These are phyloP conservation scores for Neoboletus magnificus DNA, from an alignment of 768 basidiomycete genomes.

Conservation along the genomic window DNA sequence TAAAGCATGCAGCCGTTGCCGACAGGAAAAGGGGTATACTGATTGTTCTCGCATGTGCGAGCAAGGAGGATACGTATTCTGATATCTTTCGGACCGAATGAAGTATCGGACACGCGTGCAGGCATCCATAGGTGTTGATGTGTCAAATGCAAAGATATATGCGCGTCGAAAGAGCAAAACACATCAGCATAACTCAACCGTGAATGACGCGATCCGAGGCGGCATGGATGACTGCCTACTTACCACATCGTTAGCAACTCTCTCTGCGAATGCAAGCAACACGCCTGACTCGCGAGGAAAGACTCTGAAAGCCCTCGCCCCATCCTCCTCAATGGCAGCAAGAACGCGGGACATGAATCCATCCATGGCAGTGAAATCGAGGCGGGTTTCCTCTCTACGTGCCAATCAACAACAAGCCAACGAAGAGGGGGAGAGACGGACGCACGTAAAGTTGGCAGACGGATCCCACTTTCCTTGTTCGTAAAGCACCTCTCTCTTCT, in stretches of 20 bases:
- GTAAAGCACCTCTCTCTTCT: slow-evolving; percentile 93
- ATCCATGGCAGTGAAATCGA: slow-evolving; percentile 95
- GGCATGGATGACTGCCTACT: slow-evolving; percentile 23
- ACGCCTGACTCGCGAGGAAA: slow-evolving; percentile 83
- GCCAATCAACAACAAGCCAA: background rate
- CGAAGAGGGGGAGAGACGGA: slow-evolving; percentile 1
- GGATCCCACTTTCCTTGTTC: slow-evolving; percentile 78
- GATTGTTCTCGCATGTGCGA: slow-evolving; percentile 74
- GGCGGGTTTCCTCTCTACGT: slow-evolving; percentile 47
- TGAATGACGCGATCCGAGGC: background rate
- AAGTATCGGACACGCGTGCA: background rate
- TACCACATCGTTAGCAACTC: slow-evolving; percentile 82
- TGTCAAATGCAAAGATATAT: background rate
- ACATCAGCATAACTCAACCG: background rate
- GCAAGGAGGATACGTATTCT: slow-evolving; percentile 79
- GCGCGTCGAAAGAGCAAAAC: background rate
- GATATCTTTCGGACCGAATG: slow-evolving; percentile 53
- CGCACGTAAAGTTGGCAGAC: slow-evolving; percentile 76
- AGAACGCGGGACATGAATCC: slow-evolving; percentile 75
- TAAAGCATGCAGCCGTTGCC: slow-evolving; percentile 86
- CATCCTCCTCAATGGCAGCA: slow-evolving; percentile 65
- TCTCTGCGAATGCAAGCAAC: slow-evolving; percentile 76
- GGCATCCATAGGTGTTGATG: background rate
- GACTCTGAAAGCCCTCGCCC: slow-evolving; percentile 75
- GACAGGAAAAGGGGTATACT: slow-evolving; percentile 71